Base-by-base conservation (phyloP, 345 rosid genomes). In the Laguncularia racemosa region DNA sequence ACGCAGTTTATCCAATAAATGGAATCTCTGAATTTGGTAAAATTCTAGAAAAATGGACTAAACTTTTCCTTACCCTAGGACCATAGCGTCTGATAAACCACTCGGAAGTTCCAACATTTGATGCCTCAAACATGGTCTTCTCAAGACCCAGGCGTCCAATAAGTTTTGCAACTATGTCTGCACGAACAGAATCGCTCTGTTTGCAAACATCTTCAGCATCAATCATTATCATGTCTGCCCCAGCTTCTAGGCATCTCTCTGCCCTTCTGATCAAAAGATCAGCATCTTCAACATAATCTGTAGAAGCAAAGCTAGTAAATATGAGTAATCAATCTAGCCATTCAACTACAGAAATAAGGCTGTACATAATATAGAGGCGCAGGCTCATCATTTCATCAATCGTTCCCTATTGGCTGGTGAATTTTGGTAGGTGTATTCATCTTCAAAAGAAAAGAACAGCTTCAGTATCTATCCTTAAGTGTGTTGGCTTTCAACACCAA, bases 71-170 rank as follows among this genome's bases (percentile, higher is more conserved):
- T 78, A 92, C 97, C 81, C 78, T 83, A 13, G 98, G 89, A 52
- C 97, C 97, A 55, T 92, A 89, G 46, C 61, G 70, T 58, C 77
- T 76, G 75, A 92, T 61, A 59, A 92, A 89, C 96, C 98, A 92
- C 71, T 86, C 98, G 0, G 88, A 80, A 23, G 84, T 82, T 76
- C 69, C 73, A 3, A 66, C 59, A 79, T 80, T 79, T 5, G 91
- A 84, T 53, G 98, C 91, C 72, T 89, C 97, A 46, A 92, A 92
- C 98, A 89, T 92, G 71, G 84, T 83, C 78, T 79, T 89, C 81
- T 89, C 97, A 46, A 89, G 65, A 57, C 98, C 98, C 33, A 86
- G 74, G 44, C 89, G 84, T 26, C 98, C 95, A 54, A 89, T 73
- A 45, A 89, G 67, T 74, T 76, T 92, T 7, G 96, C 98, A 13